Evolutionary conservation across 2,329 filamentous ascomycete genomes (phyloP), one percentile per base, ranked within the genome.

Genomic region (Pestalotiopsis sp.): DNA sequence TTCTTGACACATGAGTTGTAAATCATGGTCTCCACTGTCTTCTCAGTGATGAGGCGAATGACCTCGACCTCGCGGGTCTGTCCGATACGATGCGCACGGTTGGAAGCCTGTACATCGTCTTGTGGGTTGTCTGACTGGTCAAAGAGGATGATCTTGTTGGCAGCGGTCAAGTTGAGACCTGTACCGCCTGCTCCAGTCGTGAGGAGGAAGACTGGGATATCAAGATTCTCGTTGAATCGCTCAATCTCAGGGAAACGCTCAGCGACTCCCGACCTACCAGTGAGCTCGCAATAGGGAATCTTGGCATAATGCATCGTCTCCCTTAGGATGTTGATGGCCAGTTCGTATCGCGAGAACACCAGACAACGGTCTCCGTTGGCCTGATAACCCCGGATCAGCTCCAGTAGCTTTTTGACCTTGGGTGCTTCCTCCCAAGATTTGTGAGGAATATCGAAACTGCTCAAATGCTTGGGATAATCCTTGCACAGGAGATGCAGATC

Each of bases 81-180:
- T 0, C 96, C 96, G 9, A 99, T 93, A 14, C 96, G 92, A 81
- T 99, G 96, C 0, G 96, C 96, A 20, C 96, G 91, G 79, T 99
- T 98, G 84, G 98, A 96, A 0, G 96, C 96, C 79, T 99, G 96
- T n/a, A 97, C 91, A 77, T 99, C 96, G 74, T 98, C 95, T 78
- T 99, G 96, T 0, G 96, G 96, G 75, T 99, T 99, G 82, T 98
- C 97, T n/a, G 91, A 93, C 71, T 93, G 92, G 80, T 99, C 96
- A 78, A 98, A 98, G 76, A 99, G 96, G 80, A 99, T 90, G 74
- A 99, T 95, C 81, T 98, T 98, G 84, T 98, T 98, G 4, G 96
- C 96, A 45, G 92, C 93, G 7, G 95, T 96, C 67, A 99, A 83
- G 80, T 99, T 99, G 83, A 99, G 97, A 56, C 96, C 96, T 0